phyloP scores from a whole-genome alignment of 306 rosid species.

The Citrullus amarus region DNA sequence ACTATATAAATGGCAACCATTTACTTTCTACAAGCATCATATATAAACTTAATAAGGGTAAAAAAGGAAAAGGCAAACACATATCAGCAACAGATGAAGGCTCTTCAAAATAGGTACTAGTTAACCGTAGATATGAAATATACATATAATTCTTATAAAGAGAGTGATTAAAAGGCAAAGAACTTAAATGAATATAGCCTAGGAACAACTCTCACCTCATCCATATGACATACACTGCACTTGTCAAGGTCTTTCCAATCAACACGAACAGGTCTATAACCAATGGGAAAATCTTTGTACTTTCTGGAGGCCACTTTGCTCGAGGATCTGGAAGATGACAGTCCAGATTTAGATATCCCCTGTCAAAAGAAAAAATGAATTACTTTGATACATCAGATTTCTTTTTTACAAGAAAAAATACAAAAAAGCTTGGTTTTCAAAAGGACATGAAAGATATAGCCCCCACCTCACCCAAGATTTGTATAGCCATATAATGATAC shows the following conservation, averaged over 20 bases:
- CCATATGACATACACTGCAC: conserved; percentile 99
- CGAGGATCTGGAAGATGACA: conserved; percentile 40
- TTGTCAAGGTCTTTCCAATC: conserved; percentile 99
- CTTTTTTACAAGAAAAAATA: neutral
- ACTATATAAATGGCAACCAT: neutral
- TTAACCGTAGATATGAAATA: neutral
- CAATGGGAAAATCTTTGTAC: conserved; percentile 44
- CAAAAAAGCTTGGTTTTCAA: neutral
- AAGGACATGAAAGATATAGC: neutral
- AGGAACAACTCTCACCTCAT: conserved; percentile 52
- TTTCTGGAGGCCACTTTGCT: conserved; percentile 57
- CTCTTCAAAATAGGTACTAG: neutral
- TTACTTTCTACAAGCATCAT: neutral
- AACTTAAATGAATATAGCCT: neutral
- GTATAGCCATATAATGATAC: neutral
- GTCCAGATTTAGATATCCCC: conserved; percentile 58
- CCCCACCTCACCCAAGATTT: neutral
- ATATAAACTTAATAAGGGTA: neutral
- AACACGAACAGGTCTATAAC: conserved; percentile 94
- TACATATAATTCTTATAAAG: neutral
- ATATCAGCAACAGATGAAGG: neutral
- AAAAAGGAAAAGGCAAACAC: neutral
- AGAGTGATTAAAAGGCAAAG: neutral
- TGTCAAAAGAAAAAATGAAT: conserved; percentile 23
- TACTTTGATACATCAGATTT: conserved; percentile 1